phyloP scores from a whole-genome alignment of 2,329 filamentous ascomycete genomes.

The Fusarium acutatum region DNA sequence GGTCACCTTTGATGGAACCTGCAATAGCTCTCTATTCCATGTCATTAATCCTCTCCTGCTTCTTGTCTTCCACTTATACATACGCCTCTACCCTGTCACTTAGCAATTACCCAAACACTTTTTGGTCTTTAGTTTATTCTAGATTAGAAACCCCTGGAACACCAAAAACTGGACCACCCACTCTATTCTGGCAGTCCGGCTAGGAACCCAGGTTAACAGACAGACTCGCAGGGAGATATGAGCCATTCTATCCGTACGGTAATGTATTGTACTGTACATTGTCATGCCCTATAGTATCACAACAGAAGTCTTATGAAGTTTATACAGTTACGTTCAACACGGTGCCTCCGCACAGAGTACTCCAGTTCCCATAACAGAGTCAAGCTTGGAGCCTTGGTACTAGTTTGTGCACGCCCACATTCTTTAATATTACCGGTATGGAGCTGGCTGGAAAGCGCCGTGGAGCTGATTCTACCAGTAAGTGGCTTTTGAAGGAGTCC shows the following conservation, averaged over 20 bases:
- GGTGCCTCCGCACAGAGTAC: not conserved
- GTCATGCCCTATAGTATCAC: constrained; percentile 13
- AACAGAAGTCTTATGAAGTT: constrained; percentile 22
- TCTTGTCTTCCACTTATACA: constrained; percentile 1
- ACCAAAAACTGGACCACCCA: constrained; percentile 28
- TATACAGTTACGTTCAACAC: constrained; percentile 7
- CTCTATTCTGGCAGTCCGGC: constrained; percentile 9
- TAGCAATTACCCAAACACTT: not conserved
- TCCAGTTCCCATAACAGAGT: constrained; percentile 7
- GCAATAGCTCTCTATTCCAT: constrained; percentile 27
- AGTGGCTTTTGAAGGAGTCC: constrained; percentile 23
- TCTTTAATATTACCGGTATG: constrained; percentile 25
- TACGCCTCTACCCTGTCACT: constrained; percentile 10
- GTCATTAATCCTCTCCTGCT: constrained; percentile 24
- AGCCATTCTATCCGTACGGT: not conserved
- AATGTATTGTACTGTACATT: constrained; percentile 9
- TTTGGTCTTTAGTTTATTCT: constrained; percentile 11
- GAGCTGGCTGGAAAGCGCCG: constrained; percentile 17
- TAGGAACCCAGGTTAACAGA: not conserved
- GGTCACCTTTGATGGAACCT: constrained; percentile 8
- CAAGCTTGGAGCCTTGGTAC: constrained; percentile 16
- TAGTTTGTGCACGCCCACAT: constrained; percentile 17
- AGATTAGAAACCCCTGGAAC: constrained; percentile 27
- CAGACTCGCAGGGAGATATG: constrained; percentile 22
- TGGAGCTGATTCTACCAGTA: not conserved